Evolutionary conservation across 257 asterid species (phyloP), one percentile per base, ranked within the genome.

Genomic region (Ilex asprella): DNA sequence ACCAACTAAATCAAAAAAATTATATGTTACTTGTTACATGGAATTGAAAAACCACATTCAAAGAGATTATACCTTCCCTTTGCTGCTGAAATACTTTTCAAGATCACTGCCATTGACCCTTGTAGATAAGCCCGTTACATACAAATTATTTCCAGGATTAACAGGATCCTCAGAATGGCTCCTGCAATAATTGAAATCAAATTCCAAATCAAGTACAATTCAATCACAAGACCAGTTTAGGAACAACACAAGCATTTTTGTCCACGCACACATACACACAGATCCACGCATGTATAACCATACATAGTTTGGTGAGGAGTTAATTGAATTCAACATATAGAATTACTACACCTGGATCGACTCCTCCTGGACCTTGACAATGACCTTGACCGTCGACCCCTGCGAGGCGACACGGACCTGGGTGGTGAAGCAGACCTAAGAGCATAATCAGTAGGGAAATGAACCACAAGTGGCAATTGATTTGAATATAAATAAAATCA

Each of bases 101-200:
- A 78, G 83, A 49, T 78, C 83, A 60, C 67, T 67, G n/a, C 52
- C 55, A 12, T 69, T 43, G 31, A 78, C 83, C 72, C 77, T 78
- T 11, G 77, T 64, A 55, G 79, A 78, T 16, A 78, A 69, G 30
- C 80, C 83, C 58, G 80, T 78, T 10, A 78, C 79, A 64, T 78
- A 78, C 55, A 78, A 77, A 43, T 73, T 74, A 70, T 67, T 75
- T 63, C 83, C 83, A 3, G 80, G 79, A 70, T 78, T 78, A 51
- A 31, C 30, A 54, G 65, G 61, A 31, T 21, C 78, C 55, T 2
- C 41, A 35, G 41, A 35, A 35, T 35, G 41, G 41, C 41, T 35
- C 41, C 41, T 35, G 41, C 8, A 35, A 2, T 35, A 35, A 35
- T 35, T 35, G 2, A 35, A 35, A 35, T 35, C 41, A 35, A 35